Conservation (phyloP, 2,329 filamentous ascomycete genomes). For the Elsinoe necatrix region DNA sequence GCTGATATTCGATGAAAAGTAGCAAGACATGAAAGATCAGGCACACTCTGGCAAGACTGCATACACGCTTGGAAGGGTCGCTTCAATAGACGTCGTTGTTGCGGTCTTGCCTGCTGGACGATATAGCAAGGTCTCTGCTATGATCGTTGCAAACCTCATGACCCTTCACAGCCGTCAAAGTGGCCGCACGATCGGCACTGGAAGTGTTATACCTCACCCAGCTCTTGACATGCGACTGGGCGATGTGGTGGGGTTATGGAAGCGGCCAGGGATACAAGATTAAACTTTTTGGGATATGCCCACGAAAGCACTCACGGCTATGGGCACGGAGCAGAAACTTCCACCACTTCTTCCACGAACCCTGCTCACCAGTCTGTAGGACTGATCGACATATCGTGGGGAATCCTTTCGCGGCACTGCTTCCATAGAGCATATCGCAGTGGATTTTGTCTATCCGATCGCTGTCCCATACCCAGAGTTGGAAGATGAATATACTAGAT, state of each 20-base stretch:
- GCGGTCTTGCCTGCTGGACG: slow-evolving; percentile 18
- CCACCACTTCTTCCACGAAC: no score
- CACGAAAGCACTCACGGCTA: no score
- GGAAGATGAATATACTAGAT: no score
- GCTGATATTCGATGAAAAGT: slow-evolving; percentile 19
- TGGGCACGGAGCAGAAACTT: no score
- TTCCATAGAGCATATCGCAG: no score
- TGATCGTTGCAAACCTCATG: slow-evolving; percentile 19
- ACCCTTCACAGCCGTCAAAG: slow-evolving; percentile 15
- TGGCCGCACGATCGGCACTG: slow-evolving; percentile 23
- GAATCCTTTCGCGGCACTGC: no score
- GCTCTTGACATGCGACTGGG: slow-evolving; percentile 22
- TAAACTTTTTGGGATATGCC: no score
- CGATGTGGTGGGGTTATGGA: slow-evolving; percentile 20
- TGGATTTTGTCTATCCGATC: no score
- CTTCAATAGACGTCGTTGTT: slow-evolving; percentile 19
- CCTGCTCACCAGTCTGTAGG: no score
- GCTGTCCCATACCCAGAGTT: no score
- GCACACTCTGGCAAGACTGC: slow-evolving; percentile 16
- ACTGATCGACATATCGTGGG: no score
- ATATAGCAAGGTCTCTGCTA: slow-evolving; percentile 18
- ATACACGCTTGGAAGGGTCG: slow-evolving; percentile 18
- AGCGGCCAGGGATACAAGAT: no score
- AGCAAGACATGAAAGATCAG: slow-evolving; percentile 10
- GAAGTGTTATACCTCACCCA: slow-evolving; percentile 20